A percentile compares a stretch with the other conserved stretches of the same genome.
phyloP scores from a whole-genome alignment of 2,329 filamentous ascomycete species.

The Xylariales sp. region DNA sequence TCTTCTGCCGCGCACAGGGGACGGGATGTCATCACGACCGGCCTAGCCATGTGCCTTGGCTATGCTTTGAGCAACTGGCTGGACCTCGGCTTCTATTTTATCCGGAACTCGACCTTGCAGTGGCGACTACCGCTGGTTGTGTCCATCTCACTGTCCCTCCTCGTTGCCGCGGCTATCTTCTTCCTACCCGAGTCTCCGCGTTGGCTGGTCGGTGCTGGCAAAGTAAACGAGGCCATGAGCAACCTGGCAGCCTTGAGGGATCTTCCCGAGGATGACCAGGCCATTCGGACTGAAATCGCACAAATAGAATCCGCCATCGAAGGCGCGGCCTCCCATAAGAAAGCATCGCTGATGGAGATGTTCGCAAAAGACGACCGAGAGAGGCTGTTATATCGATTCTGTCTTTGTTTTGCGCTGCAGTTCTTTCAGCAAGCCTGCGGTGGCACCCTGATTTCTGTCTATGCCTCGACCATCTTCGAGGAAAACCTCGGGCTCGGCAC shows the following conservation, averaged over 20 bases:
- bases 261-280: conserved; percentile 36
- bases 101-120: conserved; percentile 43
- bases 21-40: conserved; percentile 53
- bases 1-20: conserved; percentile 57
- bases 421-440: conserved; percentile 64
- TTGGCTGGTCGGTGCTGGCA: conserved; percentile 7
- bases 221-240: neutral
- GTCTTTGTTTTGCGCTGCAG: conserved; percentile 61
- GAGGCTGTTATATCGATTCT: conserved; percentile 62
- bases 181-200: conserved; percentile 23
- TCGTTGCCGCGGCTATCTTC: conserved; percentile 36
- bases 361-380: conserved; percentile 62
- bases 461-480: conserved; percentile 56
- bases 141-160: conserved; percentile 46
- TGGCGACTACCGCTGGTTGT: conserved; percentile 53
- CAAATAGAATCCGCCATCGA: conserved; percentile 63
- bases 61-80: conserved; percentile 58
- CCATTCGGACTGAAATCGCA: conserved; percentile 55
- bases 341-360: conserved; percentile 52
- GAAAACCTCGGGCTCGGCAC: conserved; percentile 55
- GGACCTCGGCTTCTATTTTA: conserved; percentile 57
- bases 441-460: conserved; percentile 61
- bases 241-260: conserved; percentile 15
- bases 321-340: conserved; percentile 52
- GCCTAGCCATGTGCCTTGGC: conserved; percentile 52